Evolutionary conservation across 1,284 basidiomycete species (phyloP).

Genomic region (Ceratobasidium sp.): DNA sequence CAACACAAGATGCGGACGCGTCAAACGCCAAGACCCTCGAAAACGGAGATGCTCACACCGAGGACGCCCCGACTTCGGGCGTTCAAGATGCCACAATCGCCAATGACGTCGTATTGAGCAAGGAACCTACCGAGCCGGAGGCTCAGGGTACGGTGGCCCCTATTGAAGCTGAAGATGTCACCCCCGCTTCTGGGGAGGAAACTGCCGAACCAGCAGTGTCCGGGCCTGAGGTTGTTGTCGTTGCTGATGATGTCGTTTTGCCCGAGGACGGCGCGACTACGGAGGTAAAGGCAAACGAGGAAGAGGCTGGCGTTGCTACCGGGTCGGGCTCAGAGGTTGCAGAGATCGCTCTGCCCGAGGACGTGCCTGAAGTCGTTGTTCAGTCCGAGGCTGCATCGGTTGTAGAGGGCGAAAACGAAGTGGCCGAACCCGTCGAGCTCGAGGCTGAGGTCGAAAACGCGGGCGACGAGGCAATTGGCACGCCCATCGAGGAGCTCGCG

Average conservation of each 20-base stretch:
- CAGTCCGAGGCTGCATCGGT: constrained; percentile 2
- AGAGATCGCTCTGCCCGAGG: not conserved
- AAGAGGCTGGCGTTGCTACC: not conserved
- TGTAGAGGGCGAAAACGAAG: not conserved
- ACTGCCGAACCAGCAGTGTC: not conserved
- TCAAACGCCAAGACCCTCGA: not conserved
- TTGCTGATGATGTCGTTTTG: constrained; percentile 11
- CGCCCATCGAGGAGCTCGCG: constrained; percentile 38
- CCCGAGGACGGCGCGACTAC: constrained; percentile 17
- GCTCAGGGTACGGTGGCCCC: not conserved
- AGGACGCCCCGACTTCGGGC: constrained; percentile 38
- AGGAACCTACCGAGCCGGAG: not conserved
- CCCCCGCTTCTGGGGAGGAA: constrained; percentile 8
- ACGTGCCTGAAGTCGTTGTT: constrained; percentile 21
- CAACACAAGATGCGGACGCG: not conserved
- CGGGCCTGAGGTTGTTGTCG: not conserved
- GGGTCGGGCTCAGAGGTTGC: not conserved
- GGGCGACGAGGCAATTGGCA: constrained; percentile 9
- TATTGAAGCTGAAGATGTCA: not conserved
- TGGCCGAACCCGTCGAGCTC: not conserved
- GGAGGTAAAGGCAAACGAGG: not conserved
- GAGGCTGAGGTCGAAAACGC: constrained; percentile 6
- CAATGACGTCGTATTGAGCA: not conserved
- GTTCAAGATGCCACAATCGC: not conserved
- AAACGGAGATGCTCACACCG: not conserved